Evolutionary conservation across 495 filamentous ascomycete genomes (phyloP).

Genomic region (Hypoxylon fuscum): DNA sequence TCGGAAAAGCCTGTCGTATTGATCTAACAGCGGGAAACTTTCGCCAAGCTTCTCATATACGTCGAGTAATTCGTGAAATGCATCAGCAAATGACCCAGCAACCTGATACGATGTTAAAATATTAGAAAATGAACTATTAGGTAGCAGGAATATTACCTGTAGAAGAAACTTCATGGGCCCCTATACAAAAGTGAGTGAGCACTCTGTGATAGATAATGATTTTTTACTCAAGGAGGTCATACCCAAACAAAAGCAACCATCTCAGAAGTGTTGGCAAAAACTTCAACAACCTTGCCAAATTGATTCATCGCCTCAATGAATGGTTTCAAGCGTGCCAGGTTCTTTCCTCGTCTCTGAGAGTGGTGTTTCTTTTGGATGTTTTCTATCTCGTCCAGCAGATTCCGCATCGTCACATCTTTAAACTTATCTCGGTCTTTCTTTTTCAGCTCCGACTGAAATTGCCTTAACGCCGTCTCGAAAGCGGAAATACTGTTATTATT

Average conservation of each 20-base stretch:
- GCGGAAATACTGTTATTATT: neutral
- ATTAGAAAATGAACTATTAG: neutral
- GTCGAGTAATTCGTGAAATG: neutral
- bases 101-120: neutral
- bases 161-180: neutral
- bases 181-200: neutral
- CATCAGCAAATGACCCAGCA: neutral
- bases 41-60: neutral
- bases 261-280: neutral
- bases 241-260: neutral
- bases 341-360: neutral
- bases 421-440: constrained; percentile 5
- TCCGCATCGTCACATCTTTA: neutral
- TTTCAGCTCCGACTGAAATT: neutral
- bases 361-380: neutral
- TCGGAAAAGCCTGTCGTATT: neutral
- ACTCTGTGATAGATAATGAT: neutral
- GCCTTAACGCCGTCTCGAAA: neutral
- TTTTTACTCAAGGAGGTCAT: neutral
- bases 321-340: neutral
- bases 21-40: neutral
- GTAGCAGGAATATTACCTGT: neutral
- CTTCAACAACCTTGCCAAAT: neutral
- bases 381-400: neutral
- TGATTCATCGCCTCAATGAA: neutral